These are phyloP conservation scores for Ambrosiella cleistominuta DNA, from an alignment of 2,329 filamentous ascomycete genomes.

Conservation along the genomic window DNA sequence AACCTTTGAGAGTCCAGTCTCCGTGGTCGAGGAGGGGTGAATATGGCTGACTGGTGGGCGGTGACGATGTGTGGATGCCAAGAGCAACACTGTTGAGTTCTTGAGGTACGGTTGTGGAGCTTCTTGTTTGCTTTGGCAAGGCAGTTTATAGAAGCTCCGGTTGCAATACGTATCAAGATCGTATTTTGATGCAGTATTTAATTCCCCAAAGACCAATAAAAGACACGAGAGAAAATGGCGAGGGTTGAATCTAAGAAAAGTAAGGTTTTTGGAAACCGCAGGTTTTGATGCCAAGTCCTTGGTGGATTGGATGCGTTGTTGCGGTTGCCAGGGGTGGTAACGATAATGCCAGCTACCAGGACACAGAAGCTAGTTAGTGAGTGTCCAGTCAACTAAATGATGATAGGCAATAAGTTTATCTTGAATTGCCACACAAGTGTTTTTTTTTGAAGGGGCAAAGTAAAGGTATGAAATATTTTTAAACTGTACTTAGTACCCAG, in stretches of 20 bases:
- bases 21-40: background rate
- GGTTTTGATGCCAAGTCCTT: conserved; percentile 11
- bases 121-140: too few species aligned
- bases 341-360: conserved; percentile 3
- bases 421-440: conserved; percentile 6
- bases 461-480: too few species aligned
- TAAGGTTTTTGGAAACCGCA: conserved; percentile 6
- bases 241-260: background rate
- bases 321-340: conserved; percentile 11
- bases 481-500: too few species aligned
- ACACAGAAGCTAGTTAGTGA: background rate
- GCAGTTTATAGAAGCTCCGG: too few species aligned
- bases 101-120: too few species aligned
- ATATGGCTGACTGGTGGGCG: background rate
- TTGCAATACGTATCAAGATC: too few species aligned
- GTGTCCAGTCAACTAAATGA: too few species aligned
- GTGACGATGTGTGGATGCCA: background rate
- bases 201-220: background rate
- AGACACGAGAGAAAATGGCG: background rate
- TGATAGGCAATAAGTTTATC: background rate
- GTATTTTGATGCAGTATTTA: too few species aligned
- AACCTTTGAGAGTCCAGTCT: too few species aligned
- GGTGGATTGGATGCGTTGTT: conserved; percentile 11
- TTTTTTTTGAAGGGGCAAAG: background rate
- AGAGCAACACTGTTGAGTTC: background rate